Evolutionary conservation across 2,329 filamentous ascomycete genomes (phyloP), one percentile per base, ranked within the genome.

Genomic region (Metarhizium sp.): DNA sequence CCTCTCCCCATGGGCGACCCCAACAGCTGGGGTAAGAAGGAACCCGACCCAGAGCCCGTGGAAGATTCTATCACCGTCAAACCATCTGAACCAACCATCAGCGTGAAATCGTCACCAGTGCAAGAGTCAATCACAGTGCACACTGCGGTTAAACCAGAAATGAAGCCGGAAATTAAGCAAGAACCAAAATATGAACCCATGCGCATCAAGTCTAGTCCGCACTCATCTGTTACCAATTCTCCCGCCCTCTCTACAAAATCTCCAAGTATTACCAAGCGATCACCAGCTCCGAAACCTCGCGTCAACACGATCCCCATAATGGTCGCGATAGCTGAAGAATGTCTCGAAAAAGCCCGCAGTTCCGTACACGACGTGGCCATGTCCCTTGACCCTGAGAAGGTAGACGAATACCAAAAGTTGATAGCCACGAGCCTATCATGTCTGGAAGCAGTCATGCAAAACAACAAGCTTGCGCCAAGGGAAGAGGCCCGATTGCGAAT

Each of bases 261-360:
- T 2, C 71, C 73, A 1, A 71, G 69, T 57, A 70, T 75, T 32
- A 67, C 70, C 1, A 75, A 72, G 57, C 70, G 66, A 52, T 76
- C 74, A 2, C 73, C 76, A 2, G 72, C 73, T 6, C 64, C 71
- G 5, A 74, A 73, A 59, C 65, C 70, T 7, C 66, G 71, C 8
- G 66, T 75, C 8, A 80, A 82, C 55, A 78, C 77, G 0, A 73
- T 80, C 2, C 74, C 84, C 2, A 72, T 91, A 8, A 74, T 92
- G 56, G 74, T 90, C 7, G 80, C 80, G n/a, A 76, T 90, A 14
- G 87, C 87, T 2, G 87, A 92, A 62, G 87, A 92, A 60, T 90
- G 88, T 62, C 82, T 92, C 53, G 73, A 74, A 30, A 84, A 83
- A 53, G 88, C 88, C 16, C 81, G 85, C 57, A 70, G 72, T 18